Evolutionary conservation across 495 filamentous ascomycete species (phyloP).

Genomic region (Parathielavia hyrcaniae): DNA sequence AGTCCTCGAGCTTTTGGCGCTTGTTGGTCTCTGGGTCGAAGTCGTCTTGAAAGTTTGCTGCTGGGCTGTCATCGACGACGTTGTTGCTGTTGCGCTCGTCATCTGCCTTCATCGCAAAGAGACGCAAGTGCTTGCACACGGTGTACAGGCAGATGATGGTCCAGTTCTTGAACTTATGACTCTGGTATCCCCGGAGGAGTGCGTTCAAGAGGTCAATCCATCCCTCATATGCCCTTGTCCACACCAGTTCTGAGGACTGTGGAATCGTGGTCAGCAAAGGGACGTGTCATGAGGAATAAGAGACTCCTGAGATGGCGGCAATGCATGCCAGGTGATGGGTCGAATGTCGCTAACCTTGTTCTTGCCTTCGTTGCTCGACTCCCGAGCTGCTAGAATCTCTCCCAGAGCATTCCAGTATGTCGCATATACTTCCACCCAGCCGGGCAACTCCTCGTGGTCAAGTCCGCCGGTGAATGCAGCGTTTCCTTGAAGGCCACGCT

Average conservation of each 20-base stretch:
- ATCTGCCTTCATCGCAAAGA: constrained; percentile 87
- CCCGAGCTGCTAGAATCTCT: constrained; percentile 56
- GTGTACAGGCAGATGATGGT: constrained; percentile 83
- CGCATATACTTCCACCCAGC: constrained; percentile 78
- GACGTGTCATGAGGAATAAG: neutral
- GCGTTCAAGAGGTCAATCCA: constrained; percentile 74
- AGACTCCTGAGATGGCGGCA: neutral
- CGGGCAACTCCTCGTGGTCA: constrained; percentile 56
- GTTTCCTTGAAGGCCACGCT: constrained; percentile 52
- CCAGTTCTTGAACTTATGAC: constrained; percentile 68
- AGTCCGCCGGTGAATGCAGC: constrained; percentile 39
- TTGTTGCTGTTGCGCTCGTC: constrained; percentile 49
- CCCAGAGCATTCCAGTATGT: constrained; percentile 76
- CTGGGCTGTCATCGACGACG: constrained; percentile 40
- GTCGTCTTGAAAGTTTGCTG: constrained; percentile 64
- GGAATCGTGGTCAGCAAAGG: neutral
- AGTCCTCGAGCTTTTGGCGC: constrained; percentile 79
- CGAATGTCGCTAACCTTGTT: constrained; percentile 27
- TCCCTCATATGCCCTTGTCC: constrained; percentile 67
- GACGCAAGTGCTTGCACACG: constrained; percentile 71
- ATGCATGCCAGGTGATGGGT: no score
- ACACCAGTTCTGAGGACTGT: constrained; percentile 47
- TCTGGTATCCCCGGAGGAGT: constrained; percentile 69
- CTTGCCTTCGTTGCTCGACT: constrained; percentile 23
- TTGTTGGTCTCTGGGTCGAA: constrained; percentile 62